Base-by-base conservation (phyloP, 2,329 filamentous ascomycete species). In the Raffaelea arxii region DNA sequence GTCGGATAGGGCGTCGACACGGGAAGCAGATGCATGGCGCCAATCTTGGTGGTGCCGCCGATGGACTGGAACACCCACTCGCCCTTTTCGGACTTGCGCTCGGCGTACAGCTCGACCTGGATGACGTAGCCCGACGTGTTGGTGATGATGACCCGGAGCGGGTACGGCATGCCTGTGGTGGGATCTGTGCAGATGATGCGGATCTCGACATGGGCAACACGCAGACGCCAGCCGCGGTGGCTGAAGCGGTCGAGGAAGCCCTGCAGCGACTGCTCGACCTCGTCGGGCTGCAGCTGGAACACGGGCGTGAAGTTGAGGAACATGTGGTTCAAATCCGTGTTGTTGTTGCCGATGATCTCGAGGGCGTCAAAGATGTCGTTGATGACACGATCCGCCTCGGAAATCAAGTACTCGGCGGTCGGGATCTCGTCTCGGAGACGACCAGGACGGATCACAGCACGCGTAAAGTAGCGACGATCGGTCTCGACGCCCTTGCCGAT, bases 271-370 rank as follows among this genome's bases (percentile, higher is more conserved):
- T 94, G 80, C 69, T 97, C 89, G 16, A 98, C 88, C 69, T 96
- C 88, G 49, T 80, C 71, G 4, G 92, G 90, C 59, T 88, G 76
- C 42, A 98, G 80, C 63, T 89, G 87, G 81, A 98, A 97, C 49
- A 96, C 86, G 10, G 90, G 88, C 0, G 88, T 92, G 72, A 98
- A 98, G 78, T 98, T 97, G 76, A 98, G 92, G 74, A 98, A 98
- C 76, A 98, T 92, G 71, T 98, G 92, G 75, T 98, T 98, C 62
- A 98, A 77, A 74, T 98, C 92, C 44, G 92, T 95, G 72, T 94
- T 94, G 73, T 96, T 97, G 76, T 95, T 96, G 62, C 92, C 92
- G 61, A 96, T 94, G 58, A 98, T 96, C 75, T 98, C 92, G 49
- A 98, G 75, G 39, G 92, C 92, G 62, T 98, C 92, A 44, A 97